A percentile compares a stretch with the other conserved stretches of the same genome.
Conservation (phyloP, 208 protist genomes). For the Leishmania gerbilli region DNA sequence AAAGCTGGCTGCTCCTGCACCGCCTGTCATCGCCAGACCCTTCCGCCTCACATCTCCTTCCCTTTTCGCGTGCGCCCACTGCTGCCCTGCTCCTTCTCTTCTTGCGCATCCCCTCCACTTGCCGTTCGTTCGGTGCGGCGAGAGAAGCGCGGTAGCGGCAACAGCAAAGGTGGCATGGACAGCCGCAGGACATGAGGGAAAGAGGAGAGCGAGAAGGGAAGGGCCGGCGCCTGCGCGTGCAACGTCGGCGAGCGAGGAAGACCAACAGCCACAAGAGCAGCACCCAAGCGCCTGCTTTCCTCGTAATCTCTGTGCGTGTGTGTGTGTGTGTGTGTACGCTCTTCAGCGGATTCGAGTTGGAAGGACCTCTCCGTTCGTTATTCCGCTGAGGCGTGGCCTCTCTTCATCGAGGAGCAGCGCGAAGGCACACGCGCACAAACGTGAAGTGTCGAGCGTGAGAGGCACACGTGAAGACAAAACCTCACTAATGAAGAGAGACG, state of each 20-base stretch:
- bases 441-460: too few relatives aligned
- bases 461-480: too few relatives aligned
- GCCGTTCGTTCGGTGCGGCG: background rate
- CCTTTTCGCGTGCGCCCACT: background rate
- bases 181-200: background rate
- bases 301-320: background rate
- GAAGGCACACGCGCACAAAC: too few relatives aligned
- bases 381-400: too few relatives aligned
- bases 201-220: background rate
- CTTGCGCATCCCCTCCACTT: background rate
- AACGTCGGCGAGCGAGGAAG: background rate
- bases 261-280: background rate
- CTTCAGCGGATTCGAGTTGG: background rate
- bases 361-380: background rate
- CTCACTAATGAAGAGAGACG: too few relatives aligned
- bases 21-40: background rate
- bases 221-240: background rate
- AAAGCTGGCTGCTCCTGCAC: background rate
- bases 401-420: too few relatives aligned
- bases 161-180: background rate
- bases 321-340: constrained; percentile 1
- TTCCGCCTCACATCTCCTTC: background rate
- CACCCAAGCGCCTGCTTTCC: background rate
- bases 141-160: background rate
- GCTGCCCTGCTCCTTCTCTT: background rate